A percentile compares a stretch with the other conserved stretches of the same genome.
phyloP scores from a whole-genome alignment of 2,329 filamentous ascomycete species.

The Colletotrichum sp. region DNA sequence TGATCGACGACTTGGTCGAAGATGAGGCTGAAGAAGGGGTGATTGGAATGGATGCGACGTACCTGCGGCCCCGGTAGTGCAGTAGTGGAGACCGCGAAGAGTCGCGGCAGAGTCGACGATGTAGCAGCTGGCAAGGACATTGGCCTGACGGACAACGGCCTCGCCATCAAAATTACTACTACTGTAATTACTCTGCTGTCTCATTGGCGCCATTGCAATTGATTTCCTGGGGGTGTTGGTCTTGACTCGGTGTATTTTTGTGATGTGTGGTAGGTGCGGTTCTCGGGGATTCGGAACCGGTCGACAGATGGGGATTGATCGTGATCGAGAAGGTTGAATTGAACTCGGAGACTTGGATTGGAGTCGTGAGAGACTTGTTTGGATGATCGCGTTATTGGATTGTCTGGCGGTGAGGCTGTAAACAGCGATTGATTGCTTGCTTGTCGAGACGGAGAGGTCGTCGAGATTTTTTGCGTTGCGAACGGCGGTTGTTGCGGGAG shows the following conservation, averaged over 20 bases:
- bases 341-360: background rate
- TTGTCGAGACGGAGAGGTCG: background rate
- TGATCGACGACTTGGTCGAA: conserved; percentile 19
- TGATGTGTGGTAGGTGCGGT: conserved; percentile 19
- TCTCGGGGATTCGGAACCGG: conserved; percentile 7
- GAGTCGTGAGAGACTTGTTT: background rate
- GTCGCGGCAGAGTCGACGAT: conserved; percentile 74
- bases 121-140: conserved; percentile 92
- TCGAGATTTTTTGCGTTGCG: background rate
- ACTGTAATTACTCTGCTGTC: conserved; percentile 69
- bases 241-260: conserved; percentile 15
- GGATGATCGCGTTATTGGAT: background rate
- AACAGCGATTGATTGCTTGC: background rate
- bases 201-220: conserved; percentile 69
- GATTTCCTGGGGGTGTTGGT: conserved; percentile 30
- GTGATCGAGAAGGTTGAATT: background rate
- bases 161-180: conserved; percentile 77
- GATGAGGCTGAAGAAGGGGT: conserved; percentile 11
- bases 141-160: conserved; percentile 66
- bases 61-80: conserved; percentile 88
- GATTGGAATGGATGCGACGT: conserved; percentile 32
- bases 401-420: background rate
- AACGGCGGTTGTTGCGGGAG: conserved; percentile 1
- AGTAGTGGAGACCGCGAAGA: conserved; percentile 90
- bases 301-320: background rate